Conservation (phyloP, 1,284 basidiomycete species). For the Singerocomus inundabilis region DNA sequence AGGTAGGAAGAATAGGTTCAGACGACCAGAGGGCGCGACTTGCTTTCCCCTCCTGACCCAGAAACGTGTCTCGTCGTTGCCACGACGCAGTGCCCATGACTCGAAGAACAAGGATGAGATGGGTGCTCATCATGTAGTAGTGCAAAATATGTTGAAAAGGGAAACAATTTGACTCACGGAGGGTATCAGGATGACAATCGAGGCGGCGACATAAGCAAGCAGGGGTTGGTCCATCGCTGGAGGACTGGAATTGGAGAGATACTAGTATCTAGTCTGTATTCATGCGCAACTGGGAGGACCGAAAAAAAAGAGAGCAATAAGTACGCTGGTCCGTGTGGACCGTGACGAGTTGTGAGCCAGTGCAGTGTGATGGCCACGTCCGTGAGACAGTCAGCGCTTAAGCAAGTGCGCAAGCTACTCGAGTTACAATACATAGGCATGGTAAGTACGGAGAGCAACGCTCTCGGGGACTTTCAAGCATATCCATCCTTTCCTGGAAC, state of each 20-base stretch:
- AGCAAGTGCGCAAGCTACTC: too few relatives aligned
- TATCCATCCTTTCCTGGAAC: slow-evolving; percentile 35
- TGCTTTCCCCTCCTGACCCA: slow-evolving; percentile 48
- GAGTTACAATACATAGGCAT: too few relatives aligned
- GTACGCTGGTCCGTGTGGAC: slow-evolving; percentile 1
- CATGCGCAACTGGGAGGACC: slow-evolving; percentile 8
- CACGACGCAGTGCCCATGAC: slow-evolving; percentile 56
- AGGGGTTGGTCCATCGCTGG: slow-evolving; percentile 28
- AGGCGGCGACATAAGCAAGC: slow-evolving; percentile 20
- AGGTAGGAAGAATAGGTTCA: slow-evolving; percentile 15
- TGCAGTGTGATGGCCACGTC: slow-evolving; percentile 2
- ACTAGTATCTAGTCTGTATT: background rate
- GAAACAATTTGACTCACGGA: slow-evolving; percentile 29
- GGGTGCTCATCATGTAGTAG: slow-evolving; percentile 56
- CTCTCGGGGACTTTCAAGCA: slow-evolving; percentile 5
- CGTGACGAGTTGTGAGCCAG: background rate
- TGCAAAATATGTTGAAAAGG: background rate
- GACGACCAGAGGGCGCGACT: slow-evolving; percentile 27
- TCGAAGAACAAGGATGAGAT: slow-evolving; percentile 91
- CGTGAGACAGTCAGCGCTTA: slow-evolving; percentile 14
- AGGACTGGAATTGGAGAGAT: background rate
- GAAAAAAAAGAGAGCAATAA: background rate
- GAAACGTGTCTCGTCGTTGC: slow-evolving; percentile 55
- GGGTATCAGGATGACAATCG: slow-evolving; percentile 23
- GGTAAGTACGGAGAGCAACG: background rate